Conservation (phyloP, 768 basidiomycete species). For the Tephrocybe sp. region DNA sequence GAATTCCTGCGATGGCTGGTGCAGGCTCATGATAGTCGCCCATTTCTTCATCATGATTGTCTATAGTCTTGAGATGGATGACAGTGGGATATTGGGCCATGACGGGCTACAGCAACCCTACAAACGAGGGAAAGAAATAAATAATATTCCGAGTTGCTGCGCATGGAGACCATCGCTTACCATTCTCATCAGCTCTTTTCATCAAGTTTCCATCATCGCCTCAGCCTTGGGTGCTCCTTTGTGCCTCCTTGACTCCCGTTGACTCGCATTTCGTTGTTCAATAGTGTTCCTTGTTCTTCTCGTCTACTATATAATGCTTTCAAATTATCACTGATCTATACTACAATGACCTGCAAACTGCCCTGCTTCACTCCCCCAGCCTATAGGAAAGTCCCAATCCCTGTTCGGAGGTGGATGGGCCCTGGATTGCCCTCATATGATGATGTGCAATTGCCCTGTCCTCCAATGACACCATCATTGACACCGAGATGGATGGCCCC, state of each 20-base stretch:
- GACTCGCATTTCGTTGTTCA: too few species aligned
- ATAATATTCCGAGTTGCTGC: constrained; percentile 11
- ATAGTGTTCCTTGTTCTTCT: not conserved
- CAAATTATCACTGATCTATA: not conserved
- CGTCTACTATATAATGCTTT: not conserved
- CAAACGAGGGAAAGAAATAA: not conserved
- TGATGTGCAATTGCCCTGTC: too few species aligned
- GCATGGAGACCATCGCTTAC: constrained; percentile 9
- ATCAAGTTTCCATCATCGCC: constrained; percentile 8
- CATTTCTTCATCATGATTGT: constrained; percentile 40
- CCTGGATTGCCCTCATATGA: constrained; percentile 1
- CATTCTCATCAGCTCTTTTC: not conserved
- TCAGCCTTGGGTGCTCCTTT: not conserved
- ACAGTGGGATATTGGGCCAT: constrained; percentile 15
- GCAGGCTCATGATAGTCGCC: constrained; percentile 31
- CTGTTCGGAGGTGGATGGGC: constrained; percentile 2
- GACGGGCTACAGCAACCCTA: constrained; percentile 13
- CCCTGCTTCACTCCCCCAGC: not conserved
- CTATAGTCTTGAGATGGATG: constrained; percentile 22
- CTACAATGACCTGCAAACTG: constrained; percentile 3
- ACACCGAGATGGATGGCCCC: not conserved
- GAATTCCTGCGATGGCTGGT: constrained; percentile 65
- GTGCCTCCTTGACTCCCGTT: not conserved
- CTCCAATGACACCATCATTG: not conserved
- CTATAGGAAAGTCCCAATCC: constrained; percentile 6